Base-by-base conservation (phyloP, 169 alveolate species). In the Toxoplasma gondii region DNA sequence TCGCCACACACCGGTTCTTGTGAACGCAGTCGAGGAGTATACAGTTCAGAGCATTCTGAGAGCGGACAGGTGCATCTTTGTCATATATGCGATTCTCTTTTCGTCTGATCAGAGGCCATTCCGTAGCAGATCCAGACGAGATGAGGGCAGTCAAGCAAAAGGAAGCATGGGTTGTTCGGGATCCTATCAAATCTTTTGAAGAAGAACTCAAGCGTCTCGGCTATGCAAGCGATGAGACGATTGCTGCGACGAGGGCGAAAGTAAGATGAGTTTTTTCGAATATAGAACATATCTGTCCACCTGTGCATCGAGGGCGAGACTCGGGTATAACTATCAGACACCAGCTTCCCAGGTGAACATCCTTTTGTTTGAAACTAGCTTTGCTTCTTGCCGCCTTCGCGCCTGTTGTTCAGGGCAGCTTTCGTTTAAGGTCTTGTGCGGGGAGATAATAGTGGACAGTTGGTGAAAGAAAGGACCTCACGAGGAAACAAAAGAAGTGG, bases 81-180 rank as follows among this genome's bases (percentile, higher is more conserved):
- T 39, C 41, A 39, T 39, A 39, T 39, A 0, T 39, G 41, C 41
- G 41, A 39, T 0, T 39, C 41, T 39, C 41, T 0, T 43, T 38
- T 81, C 29, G 4, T 39, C 64, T 54, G 82, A 45, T 22, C 67
- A 49, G 83, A 80, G 97, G 97, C 24, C 97, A 96, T 93, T 96
- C 97, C 16, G 87, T 96, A 41, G 97, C 97, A 0, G 97, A 96
- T 54, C 97, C 97, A 9, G 97, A 96, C 78, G 97, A 95, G 49
- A 94, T 96, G 34, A 82, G 97, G 49, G 90, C 92, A 43, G 70
- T 93, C 53, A 96, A 94, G 86, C 97, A 96, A 91, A 95, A 94
- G 93, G 93, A 92, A 16, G 96, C 97, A 2, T 96, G 97, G 96
- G 95, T 87, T 34, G 96, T 93, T 81, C 95, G 96, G 17, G 97